phyloP scores from a whole-genome alignment of 441 rosid genomes.

The Euphorbia celastroides region DNA sequence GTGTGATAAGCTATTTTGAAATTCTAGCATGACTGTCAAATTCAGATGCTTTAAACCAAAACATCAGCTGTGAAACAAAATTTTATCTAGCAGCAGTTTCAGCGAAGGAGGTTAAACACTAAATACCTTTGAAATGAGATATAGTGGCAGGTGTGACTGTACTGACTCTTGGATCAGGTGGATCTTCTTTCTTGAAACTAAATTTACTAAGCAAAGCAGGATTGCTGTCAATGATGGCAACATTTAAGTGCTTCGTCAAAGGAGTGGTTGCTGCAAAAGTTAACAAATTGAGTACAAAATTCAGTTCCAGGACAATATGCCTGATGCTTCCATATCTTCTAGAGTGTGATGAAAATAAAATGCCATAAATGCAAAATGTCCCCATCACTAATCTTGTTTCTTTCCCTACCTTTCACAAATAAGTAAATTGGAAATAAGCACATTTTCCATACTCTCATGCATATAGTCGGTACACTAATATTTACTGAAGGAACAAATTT shows the following conservation, averaged over 20 bases:
- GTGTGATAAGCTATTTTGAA: neutral
- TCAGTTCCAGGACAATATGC: neutral
- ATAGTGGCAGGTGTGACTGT: conserved; percentile 85
- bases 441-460: neutral
- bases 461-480: neutral
- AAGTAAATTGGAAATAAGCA: no score
- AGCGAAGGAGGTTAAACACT: neutral
- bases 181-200: conserved; percentile 50
- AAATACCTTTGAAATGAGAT: conserved; percentile 70
- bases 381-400: neutral
- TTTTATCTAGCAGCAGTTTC: neutral
- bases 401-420: neutral
- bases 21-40: neutral
- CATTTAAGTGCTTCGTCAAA: conserved; percentile 81
- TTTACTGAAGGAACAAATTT: neutral
- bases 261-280: conserved; percentile 66
- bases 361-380: neutral
- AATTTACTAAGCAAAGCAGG: conserved; percentile 56
- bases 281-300: conserved; percentile 5
- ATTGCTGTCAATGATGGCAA: conserved; percentile 85
- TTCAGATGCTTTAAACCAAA: neutral
- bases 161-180: conserved; percentile 93
- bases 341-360: neutral
- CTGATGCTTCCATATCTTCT: neutral
- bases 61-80: neutral